Conservation (phyloP, 371 early-diverging fungal genomes). For the Parasitella parasitica region DNA sequence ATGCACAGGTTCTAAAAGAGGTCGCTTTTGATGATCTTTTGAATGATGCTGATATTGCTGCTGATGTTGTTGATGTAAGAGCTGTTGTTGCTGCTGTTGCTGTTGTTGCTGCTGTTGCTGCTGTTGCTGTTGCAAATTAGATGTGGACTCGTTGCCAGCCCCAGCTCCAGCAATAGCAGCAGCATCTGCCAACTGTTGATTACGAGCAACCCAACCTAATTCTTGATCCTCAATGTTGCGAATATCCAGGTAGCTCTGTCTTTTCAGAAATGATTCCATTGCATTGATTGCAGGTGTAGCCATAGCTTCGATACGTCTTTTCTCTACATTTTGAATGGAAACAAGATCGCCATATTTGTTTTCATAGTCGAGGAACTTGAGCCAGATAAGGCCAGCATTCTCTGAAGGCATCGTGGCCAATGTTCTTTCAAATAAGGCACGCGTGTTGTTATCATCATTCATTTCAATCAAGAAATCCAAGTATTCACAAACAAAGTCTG, state of each 20-base stretch:
- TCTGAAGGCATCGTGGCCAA: conserved; percentile 73
- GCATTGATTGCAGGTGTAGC: conserved; percentile 27
- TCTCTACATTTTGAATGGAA: conserved; percentile 73
- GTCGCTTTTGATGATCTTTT: conserved; percentile 41
- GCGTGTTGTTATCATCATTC: conserved; percentile 91
- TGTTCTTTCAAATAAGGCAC: conserved; percentile 86
- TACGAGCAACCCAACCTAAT: conserved; percentile 33
- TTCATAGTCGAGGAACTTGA: conserved; percentile 81
- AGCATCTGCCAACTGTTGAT: conserved; percentile 1
- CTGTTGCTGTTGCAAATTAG: not conserved
- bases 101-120: not conserved
- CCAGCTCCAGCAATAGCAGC: not conserved
- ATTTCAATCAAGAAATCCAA: conserved; percentile 83
- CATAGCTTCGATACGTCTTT: conserved; percentile 72
- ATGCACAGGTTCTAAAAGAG: conserved; percentile 69
- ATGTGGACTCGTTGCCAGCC: not conserved
- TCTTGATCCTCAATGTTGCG: conserved; percentile 56
- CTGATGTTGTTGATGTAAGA: not conserved
- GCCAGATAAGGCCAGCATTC: conserved; percentile 75
- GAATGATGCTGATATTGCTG: conserved; percentile 2
- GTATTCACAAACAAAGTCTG: conserved; percentile 78
- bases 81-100: not conserved
- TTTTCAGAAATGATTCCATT: conserved; percentile 56
- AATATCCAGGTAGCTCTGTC: conserved; percentile 70
- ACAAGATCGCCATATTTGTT: conserved; percentile 84